Evolutionary conservation across 2,329 filamentous ascomycete species (phyloP), one percentile per base, ranked within the genome.

Genomic region (Arthroderma sp.): DNA sequence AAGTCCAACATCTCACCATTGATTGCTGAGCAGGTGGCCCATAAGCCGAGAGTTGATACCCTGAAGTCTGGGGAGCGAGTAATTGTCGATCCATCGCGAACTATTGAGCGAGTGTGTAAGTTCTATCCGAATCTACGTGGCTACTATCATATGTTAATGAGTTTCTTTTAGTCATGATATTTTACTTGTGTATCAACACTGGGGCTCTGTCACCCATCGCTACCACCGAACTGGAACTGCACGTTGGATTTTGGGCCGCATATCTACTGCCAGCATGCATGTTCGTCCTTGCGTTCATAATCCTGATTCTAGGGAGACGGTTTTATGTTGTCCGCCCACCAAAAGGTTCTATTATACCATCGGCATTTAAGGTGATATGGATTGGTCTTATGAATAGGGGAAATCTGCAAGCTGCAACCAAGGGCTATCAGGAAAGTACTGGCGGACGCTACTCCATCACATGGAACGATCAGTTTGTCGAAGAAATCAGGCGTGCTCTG

Each of bases 131-230:
- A 1, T 8, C 11, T 32, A 5, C 28, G 10, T 38, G 38, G 10
- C 11, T 38, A 33, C 8, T 7, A 9, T 33, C 22, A 37, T 10
- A 36, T 39, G 9, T 40, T 49, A 33, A 50, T 31, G 36, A 3
- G 6, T 5, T 38, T 34, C 3, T 30, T 1, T 11, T 30, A 52
- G 50, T 82, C 67, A 82, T 78, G 77, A 73, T 83, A 56, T 85
- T 84, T 65, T 84, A 84, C 63, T 69, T 73, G 60, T 81, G 77
- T 61, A 84, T 85, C 57, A 85, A 86, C 60, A 52, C 85, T 11
- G 82, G 81, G n/a, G 75, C 78, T 1, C 67, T 87, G 6, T 82
- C 76, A 0, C 66, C 76, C 44, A 71, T 85, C 53, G 77, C 74
- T 5, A 85, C 78, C 0, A 77, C 77, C 1, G 78, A 77, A 56